Base-by-base conservation (phyloP, 805 yeast species). In the Kuraishia borneana region DNA sequence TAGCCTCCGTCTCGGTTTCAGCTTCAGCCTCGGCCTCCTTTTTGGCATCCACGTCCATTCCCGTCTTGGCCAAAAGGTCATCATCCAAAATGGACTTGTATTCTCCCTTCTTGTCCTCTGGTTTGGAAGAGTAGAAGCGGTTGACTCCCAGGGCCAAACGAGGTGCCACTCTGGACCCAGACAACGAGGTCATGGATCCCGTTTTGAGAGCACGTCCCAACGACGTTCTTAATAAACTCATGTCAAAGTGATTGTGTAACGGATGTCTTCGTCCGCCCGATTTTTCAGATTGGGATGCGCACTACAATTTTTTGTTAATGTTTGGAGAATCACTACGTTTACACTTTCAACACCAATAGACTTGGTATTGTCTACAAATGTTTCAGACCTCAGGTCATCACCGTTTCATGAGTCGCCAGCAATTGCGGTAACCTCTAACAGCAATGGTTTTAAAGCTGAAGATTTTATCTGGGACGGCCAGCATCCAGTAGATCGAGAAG, bases 361-460 rank as follows among this genome's bases (percentile, higher is more conserved):
- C n/a, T n/a, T n/a, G n/a, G n/a, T n/a, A n/a, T n/a, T n/a, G n/a
- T n/a, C n/a, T n/a, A n/a, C n/a, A 40, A 45, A 65, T 82, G 84
- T 82, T 55, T 75, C 89, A 82, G 67, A 58, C 78, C 62, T 65
- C 76, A 83, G 95, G 95, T 83, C 94, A 83, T 83, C 95, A 80
- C 88, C 83, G 68, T 76, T 79, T 83, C 94, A 83, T 83, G 94
- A 87, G 73, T 78, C 81, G 46, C 70, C 79, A 66, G 55, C 48
- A 47, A 44, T 36, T 62, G 68, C 66, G 79, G 84, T 85, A 78
- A 80, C 94, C 95, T 84, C 87, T 58, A 78, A 79, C 83, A 74
- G 88, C 95, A 85, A 85, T 85, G 96, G 96, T 85, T 85, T 85
- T 85, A 83, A 81, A 78, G 84, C 74, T 77, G 92, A 46, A 35